These are phyloP conservation scores for Pichia cactophila DNA, from an alignment of 1,139 yeast genomes.

Conservation along the genomic window DNA sequence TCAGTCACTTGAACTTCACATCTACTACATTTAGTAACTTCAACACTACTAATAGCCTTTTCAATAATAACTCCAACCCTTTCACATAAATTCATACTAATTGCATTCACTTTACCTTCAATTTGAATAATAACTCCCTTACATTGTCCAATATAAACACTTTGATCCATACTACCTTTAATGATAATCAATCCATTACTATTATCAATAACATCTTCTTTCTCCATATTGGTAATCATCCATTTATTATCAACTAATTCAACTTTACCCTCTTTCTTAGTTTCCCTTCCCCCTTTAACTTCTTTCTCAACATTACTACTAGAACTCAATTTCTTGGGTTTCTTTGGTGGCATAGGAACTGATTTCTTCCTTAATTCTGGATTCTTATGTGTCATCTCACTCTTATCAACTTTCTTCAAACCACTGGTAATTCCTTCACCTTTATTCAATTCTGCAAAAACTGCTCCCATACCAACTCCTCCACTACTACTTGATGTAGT, in stretches of 20 bases:
- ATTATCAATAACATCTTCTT: slow-evolving; percentile 30
- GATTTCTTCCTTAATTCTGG: slow-evolving; percentile 64
- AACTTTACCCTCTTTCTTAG: slow-evolving; percentile 30
- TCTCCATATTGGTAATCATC: slow-evolving; percentile 68
- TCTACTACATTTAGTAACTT: slow-evolving; percentile 70
- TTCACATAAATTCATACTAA: slow-evolving; percentile 67
- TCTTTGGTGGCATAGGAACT: slow-evolving; percentile 38
- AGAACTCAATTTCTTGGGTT: slow-evolving; percentile 46
- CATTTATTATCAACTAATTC: slow-evolving; percentile 84
- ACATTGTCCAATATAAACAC: slow-evolving; percentile 83
- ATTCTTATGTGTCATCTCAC: slow-evolving; percentile 92
- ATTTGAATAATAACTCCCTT: slow-evolving; percentile 65
- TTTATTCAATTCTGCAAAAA: slow-evolving; percentile 81
- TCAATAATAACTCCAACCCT: slow-evolving; percentile 76
- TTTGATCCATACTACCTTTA: slow-evolving; percentile 79
- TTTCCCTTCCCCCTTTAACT: slow-evolving; percentile 24
- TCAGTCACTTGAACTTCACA: slow-evolving; percentile 85
- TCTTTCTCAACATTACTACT: not conserved
- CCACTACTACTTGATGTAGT: slow-evolving; percentile 14
- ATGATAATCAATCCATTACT: slow-evolving; percentile 48
- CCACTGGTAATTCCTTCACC: slow-evolving; percentile 82
- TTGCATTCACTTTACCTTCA: slow-evolving; percentile 87
- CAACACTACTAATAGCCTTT: slow-evolving; percentile 79
- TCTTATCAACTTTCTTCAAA: slow-evolving; percentile 84
- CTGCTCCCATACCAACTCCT: slow-evolving; percentile 60